Evolutionary conservation across 371 early-diverging fungal genomes (phyloP).

Genomic region (Batkoa obscura): DNA sequence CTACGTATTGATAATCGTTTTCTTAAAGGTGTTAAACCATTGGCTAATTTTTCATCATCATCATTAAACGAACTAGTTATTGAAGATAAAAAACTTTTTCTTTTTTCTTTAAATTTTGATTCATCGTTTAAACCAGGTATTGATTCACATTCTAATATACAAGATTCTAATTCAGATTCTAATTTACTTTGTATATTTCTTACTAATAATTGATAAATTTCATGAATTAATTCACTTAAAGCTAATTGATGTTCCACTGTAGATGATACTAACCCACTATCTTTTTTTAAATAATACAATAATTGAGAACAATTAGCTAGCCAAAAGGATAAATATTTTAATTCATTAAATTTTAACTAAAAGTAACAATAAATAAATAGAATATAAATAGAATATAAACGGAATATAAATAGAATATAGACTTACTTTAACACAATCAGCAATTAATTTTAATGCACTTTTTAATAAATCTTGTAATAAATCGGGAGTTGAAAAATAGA

Average conservation of each 20-base stretch:
- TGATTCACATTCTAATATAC: constrained; percentile 51
- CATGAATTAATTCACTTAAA: constrained; percentile 43
- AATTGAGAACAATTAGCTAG: constrained; percentile 55
- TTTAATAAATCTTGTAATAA: constrained; percentile 44
- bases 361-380: neutral
- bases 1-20: constrained; percentile 1
- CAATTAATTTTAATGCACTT: constrained; percentile 35
- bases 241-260: constrained; percentile 34
- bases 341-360: constrained; percentile 18
- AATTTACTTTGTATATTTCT: constrained; percentile 31
- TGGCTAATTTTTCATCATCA: constrained; percentile 9
- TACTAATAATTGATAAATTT: constrained; percentile 36
- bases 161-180: constrained; percentile 30
- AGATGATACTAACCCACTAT: constrained; percentile 36
- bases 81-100: constrained; percentile 32
- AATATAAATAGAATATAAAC: too few species aligned
- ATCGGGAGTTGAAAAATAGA: constrained; percentile 48
- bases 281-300: constrained; percentile 57
- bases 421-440: constrained; percentile 11
- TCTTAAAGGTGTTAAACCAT: constrained; percentile 8
- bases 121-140: constrained; percentile 37
- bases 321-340: constrained; percentile 51
- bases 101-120: neutral
- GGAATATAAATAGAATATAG: neutral
- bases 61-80: too few species aligned